Evolutionary conservation across 2,329 filamentous ascomycete species (phyloP), one percentile per base, ranked within the genome.

Genomic region (Talaromyces marneffei): DNA sequence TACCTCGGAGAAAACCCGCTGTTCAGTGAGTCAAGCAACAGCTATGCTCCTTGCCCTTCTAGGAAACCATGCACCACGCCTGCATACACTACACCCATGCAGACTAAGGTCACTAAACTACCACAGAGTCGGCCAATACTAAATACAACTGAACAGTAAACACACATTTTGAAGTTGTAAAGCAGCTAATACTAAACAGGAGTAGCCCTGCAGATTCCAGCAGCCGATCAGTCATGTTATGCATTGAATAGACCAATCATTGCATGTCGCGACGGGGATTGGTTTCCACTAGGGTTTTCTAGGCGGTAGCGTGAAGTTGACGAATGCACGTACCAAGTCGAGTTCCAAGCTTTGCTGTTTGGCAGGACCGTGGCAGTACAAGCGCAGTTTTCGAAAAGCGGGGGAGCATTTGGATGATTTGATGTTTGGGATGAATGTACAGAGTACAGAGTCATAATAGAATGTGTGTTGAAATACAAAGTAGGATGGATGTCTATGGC

Each of bases 191-290:
- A 52, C 46, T n/a, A 33, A 31, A 31, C 46, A 18, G 46, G 12
- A 31, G 2, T 52, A 31, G 46, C 27, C 27, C 10, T 52, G 46
- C 46, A 52, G 46, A 52, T 52, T n/a, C n/a, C 10, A 18, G 27
- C 46, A 50, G 46, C 46, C 46, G 46, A 52, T 52, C 46, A 25
- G 25, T 54, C 31, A 39, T 54, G 52, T 27, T 54, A 54, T 39
- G 33, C 35, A 54, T 39, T 31, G n/a, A 20, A 39, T 25, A 37
- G 31, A 20, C 46, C 46, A 52, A 33, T 52, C 27, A 35, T 4
- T 3, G 29, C 48, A 33, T 52, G 4, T 20, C 10, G 8, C 46
- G 27, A 29, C 16, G 44, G 10, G 44, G 23, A 33, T 31, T 33
- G 4, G 27, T 52, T 14, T 29, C 44, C 44, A 48, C 25, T 52